Conservation (phyloP, 345 rosid genomes). For the Salix viminalis region DNA sequence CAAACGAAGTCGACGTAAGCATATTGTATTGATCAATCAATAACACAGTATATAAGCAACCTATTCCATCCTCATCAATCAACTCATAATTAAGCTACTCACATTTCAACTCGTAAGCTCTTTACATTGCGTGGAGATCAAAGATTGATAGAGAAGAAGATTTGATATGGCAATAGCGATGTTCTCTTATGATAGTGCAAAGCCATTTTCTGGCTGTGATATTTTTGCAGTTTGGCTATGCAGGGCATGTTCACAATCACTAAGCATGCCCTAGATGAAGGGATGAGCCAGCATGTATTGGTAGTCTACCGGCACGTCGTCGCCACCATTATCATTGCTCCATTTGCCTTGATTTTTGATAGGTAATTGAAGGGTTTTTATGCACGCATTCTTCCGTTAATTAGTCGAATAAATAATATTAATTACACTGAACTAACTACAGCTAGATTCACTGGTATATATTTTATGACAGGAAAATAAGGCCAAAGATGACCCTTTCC, state of each 20-base stretch:
- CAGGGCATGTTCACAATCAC: constrained; percentile 55
- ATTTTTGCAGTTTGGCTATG: constrained; percentile 51
- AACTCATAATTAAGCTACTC: background rate
- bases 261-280: constrained; percentile 48
- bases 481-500: constrained; percentile 75
- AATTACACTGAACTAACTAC: background rate
- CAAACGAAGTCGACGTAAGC: constrained; percentile 13
- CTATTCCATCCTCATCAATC: background rate
- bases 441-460: background rate
- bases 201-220: constrained; percentile 51
- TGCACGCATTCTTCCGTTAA: background rate
- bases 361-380: constrained; percentile 29
- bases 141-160: background rate
- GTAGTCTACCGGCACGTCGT: constrained; percentile 63
- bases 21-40: background rate
- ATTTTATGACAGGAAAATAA: constrained; percentile 45
- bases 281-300: constrained; percentile 64
- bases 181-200: constrained; percentile 13
- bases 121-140: background rate
- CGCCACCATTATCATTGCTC: constrained; percentile 60
- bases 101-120: background rate
- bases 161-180: background rate
- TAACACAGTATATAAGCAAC: background rate
- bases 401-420: background rate
- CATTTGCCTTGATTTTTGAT: constrained; percentile 66